Percentiles rank a stretch among this genome's conserved stretches.
phyloP scores from a whole-genome alignment of 2,329 filamentous ascomycete genomes.

The Pseudogymnoascus sp. region DNA sequence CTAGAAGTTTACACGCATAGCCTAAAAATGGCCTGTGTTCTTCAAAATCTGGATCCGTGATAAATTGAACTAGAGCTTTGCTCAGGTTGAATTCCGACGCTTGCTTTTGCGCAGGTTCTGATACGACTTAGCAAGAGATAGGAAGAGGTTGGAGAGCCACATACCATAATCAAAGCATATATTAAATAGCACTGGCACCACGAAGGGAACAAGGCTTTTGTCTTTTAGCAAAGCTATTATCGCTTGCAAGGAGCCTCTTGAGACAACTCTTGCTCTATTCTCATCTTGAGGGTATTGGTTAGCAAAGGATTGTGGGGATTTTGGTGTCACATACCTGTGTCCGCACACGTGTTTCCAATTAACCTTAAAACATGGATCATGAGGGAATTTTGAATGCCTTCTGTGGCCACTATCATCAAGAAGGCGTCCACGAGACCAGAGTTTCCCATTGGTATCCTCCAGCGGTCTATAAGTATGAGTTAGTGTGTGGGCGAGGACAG shows the following conservation, averaged over 20 bases:
- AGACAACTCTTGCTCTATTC: conserved; percentile 51
- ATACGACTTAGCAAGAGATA: neutral
- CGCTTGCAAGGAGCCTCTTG: conserved; percentile 39
- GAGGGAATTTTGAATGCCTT: conserved; percentile 37
- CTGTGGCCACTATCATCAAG: conserved; percentile 38
- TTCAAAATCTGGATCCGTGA: conserved; percentile 40
- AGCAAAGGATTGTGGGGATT: conserved; percentile 11
- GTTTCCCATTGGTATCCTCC: conserved; percentile 50
- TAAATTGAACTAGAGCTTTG: conserved; percentile 41
- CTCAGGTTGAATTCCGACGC: conserved; percentile 48
- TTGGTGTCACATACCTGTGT: conserved; percentile 39
- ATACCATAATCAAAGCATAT: conserved; percentile 57
- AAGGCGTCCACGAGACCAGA: conserved; percentile 54
- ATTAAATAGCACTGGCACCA: conserved; percentile 56
- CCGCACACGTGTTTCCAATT: conserved; percentile 57
- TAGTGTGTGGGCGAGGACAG: conserved; percentile 13
- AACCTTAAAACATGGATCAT: conserved; percentile 50
- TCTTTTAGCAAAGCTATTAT: conserved; percentile 43
- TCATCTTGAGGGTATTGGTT: conserved; percentile 38
- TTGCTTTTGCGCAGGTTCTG: conserved; percentile 48
- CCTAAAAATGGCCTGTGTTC: conserved; percentile 39
- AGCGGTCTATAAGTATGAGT: conserved; percentile 38
- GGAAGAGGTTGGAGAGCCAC: conserved; percentile 21
- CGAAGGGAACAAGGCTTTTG: conserved; percentile 45
- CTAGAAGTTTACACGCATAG: conserved; percentile 52